These are phyloP conservation scores for Delitschia confertaspora DNA, from an alignment of 495 filamentous ascomycete genomes.

Conservation along the genomic window DNA sequence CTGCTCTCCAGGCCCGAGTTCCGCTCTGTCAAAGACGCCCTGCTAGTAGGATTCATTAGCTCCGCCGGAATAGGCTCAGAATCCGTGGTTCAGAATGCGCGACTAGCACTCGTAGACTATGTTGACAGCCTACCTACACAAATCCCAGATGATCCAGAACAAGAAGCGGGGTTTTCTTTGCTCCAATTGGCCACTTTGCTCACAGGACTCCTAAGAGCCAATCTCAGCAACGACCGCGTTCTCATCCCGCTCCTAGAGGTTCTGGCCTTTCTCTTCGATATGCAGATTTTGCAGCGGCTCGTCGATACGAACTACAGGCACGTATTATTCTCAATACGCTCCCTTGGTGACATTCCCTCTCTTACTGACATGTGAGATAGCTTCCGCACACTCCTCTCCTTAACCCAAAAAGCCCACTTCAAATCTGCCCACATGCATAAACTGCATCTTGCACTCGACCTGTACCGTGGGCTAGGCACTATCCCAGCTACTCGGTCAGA, in stretches of 20 bases:
- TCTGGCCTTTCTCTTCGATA: conserved; percentile 62
- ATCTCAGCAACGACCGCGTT: conserved; percentile 56
- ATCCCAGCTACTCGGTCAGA: conserved; percentile 37
- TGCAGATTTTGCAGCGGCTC: conserved; percentile 37
- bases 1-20: conserved; percentile 29
- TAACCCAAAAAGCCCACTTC: conserved; percentile 69
- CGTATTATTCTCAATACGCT: conserved; percentile 3
- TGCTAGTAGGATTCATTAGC: conserved; percentile 69
- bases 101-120: conserved; percentile 53
- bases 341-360: background rate
- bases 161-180: conserved; percentile 31
- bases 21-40: conserved; percentile 26
- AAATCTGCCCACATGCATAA: conserved; percentile 71
- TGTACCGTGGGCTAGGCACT: conserved; percentile 60
- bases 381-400: conserved; percentile 53
- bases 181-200: conserved; percentile 39
- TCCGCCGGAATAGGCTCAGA: conserved; percentile 81
- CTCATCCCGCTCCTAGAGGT: conserved; percentile 68
- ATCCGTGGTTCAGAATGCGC: conserved; percentile 62
- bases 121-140: conserved; percentile 23
- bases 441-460: conserved; percentile 64
- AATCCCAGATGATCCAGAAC: conserved; percentile 37
- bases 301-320: conserved; percentile 28
- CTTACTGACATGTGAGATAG: conserved; percentile 30
- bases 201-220: conserved; percentile 38